phyloP scores from a whole-genome alignment of 306 rosid genomes.

The Glycyrrhiza uralensis region DNA sequence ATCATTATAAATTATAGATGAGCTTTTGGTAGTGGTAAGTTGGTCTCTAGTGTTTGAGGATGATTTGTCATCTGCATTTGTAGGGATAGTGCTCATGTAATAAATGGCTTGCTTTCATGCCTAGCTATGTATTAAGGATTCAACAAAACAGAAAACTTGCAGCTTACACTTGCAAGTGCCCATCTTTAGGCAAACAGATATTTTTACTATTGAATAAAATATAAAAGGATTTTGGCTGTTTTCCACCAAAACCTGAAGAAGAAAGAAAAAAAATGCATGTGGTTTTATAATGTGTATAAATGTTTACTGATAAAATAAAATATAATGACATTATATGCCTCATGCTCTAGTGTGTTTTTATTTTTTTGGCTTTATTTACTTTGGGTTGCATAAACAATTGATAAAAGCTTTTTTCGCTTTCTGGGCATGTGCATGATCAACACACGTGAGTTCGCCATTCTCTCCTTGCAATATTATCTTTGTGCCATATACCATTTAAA shows the following conservation, averaged over 20 bases:
- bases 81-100: slow-evolving; percentile 14
- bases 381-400: slow-evolving; percentile 26
- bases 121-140: neutral
- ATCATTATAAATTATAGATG: neutral
- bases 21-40: neutral
- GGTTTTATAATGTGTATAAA: slow-evolving; percentile 25
- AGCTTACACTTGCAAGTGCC: too few species aligned
- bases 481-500: slow-evolving; percentile 7
- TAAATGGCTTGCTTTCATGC: too few species aligned
- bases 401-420: slow-evolving; percentile 23
- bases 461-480: slow-evolving; percentile 36
- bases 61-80: slow-evolving; percentile 1
- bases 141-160: slow-evolving; percentile 37
- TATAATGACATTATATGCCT: slow-evolving; percentile 20
- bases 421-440: slow-evolving; percentile 48
- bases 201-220: neutral
- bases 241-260: neutral
- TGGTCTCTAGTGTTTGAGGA: neutral
- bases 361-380: slow-evolving; percentile 14
- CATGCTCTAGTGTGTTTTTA: neutral
- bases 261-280: neutral
- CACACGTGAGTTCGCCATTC: slow-evolving; percentile 35
- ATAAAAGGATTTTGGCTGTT: slow-evolving; percentile 1
- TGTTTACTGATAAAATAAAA: slow-evolving; percentile 26
- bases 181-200: slow-evolving; percentile 25